Percentiles rank a stretch among this genome's conserved stretches.
Conservation (phyloP, 306 rosid genomes). For the Begonia loranthoides region DNA sequence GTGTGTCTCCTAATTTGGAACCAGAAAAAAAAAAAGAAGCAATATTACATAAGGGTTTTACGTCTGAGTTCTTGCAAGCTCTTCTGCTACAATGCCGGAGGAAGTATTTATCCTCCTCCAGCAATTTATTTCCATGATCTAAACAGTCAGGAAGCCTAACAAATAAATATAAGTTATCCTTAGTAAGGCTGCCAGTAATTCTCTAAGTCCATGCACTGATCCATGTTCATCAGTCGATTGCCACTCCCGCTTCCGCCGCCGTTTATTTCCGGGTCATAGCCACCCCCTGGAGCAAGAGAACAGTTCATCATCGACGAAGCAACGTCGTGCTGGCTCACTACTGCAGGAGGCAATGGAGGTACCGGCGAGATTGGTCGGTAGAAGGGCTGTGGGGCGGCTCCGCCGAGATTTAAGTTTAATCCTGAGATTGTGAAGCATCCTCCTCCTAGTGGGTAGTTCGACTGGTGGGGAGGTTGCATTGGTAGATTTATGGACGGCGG, state of each 20-base stretch:
- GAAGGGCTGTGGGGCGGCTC: constrained; percentile 22
- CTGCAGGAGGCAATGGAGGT: constrained; percentile 1
- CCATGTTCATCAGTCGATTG: constrained; percentile 52
- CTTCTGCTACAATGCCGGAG: too few relatives aligned
- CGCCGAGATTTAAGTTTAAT: constrained; percentile 49
- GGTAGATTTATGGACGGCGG: constrained; percentile 25
- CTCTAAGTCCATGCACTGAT: constrained; percentile 65
- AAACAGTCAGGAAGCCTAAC: too few relatives aligned
- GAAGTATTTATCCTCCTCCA: too few relatives aligned
- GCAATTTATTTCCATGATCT: too few relatives aligned
- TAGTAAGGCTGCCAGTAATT: constrained; percentile 64
- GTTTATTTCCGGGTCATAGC: constrained; percentile 42
- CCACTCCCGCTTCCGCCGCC: constrained; percentile 8
- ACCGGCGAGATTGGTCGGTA: constrained; percentile 22
- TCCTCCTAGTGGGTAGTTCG: constrained; percentile 29
- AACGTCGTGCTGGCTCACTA: constrained; percentile 26
- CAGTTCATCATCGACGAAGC: constrained; percentile 27
- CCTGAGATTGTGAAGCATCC: constrained; percentile 58
- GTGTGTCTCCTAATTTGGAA: too few relatives aligned
- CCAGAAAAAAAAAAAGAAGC: too few relatives aligned
- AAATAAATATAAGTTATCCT: neutral
- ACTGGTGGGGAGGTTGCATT: constrained; percentile 20
- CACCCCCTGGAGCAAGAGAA: constrained; percentile 28
- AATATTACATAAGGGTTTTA: too few relatives aligned
- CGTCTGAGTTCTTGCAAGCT: too few relatives aligned